Evolutionary conservation across 2,329 filamentous ascomycete species (phyloP).

Genomic region (Dothideomycetidae sp.): DNA sequence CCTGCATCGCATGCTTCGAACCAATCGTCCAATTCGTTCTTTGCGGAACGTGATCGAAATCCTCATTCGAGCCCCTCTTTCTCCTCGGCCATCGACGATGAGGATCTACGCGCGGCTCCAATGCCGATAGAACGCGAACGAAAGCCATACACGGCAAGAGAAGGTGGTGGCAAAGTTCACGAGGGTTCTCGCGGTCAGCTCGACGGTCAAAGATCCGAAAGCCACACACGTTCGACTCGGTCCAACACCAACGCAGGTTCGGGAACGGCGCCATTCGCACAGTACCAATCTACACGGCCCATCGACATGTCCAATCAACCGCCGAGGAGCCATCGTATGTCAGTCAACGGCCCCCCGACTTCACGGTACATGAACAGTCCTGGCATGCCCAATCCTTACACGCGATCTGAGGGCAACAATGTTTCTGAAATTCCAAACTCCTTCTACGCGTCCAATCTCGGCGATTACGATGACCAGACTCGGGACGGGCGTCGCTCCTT

Average conservation of each 20-base stretch:
- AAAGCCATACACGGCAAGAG: slow-evolving; percentile 47
- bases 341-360: slow-evolving; percentile 3
- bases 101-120: slow-evolving; percentile 24
- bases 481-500: slow-evolving; percentile 8
- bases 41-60: slow-evolving; percentile 27
- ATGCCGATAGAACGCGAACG: slow-evolving; percentile 50
- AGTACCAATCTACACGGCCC: slow-evolving; percentile 3
- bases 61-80: slow-evolving; percentile 25
- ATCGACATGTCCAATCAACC: slow-evolving; percentile 9
- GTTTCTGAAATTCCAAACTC: slow-evolving; percentile 10
- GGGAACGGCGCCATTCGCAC: slow-evolving; percentile 8
- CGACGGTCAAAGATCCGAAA: slow-evolving; percentile 4
- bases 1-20: slow-evolving; percentile 16
- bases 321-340: slow-evolving; percentile 11
- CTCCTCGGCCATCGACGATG: slow-evolving; percentile 20
- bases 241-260: slow-evolving; percentile 8
- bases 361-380: slow-evolving; percentile 7
- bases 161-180: slow-evolving; percentile 45
- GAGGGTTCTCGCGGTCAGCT: slow-evolving; percentile 23
- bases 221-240: slow-evolving; percentile 7
- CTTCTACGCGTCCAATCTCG: slow-evolving; percentile 13
- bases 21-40: slow-evolving; percentile 14
- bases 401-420: slow-evolving; percentile 12
- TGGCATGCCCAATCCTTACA: slow-evolving; percentile 8
- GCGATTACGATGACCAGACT: slow-evolving; percentile 8